Evolutionary conservation across 116 monocot species (phyloP).

Genomic region (Thalassia testudinum): DNA sequence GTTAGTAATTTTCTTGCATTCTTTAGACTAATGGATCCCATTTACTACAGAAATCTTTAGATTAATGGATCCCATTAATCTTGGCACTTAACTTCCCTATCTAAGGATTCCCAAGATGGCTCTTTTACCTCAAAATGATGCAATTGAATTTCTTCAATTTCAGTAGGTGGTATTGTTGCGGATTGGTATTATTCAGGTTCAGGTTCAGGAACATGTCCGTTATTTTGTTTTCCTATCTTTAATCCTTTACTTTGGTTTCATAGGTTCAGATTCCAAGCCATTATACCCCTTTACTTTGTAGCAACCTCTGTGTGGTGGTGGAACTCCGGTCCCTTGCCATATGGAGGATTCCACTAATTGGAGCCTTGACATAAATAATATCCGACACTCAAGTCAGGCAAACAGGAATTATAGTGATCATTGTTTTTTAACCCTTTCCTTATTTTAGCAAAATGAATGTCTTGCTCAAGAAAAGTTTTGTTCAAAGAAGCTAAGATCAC

Average conservation of each 20-base stretch:
- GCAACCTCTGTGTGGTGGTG: conserved; percentile 79
- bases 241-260: neutral
- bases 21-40: too few species aligned
- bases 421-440: neutral
- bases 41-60: too few species aligned
- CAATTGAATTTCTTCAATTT: too few species aligned
- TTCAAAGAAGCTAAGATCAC: neutral
- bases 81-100: too few species aligned
- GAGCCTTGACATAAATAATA: conserved; percentile 65
- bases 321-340: conserved; percentile 87
- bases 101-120: too few species aligned
- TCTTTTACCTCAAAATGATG: too few species aligned
- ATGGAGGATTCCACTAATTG: conserved; percentile 87
- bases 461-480: neutral
- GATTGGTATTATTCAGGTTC: too few species aligned
- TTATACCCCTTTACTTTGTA: conserved; percentile 98
- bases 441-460: neutral
- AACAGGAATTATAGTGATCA: conserved; percentile 75
- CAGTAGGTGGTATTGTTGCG: too few species aligned
- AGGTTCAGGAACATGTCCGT: too few species aligned
- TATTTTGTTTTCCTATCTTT: too few species aligned
- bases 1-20: too few species aligned
- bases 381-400: conserved; percentile 43
- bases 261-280: conserved; percentile 94
- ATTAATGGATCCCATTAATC: too few species aligned